Evolutionary conservation across 2,329 filamentous ascomycete genomes (phyloP), one percentile per base, ranked within the genome.

Genomic region (Fusarium sp.): DNA sequence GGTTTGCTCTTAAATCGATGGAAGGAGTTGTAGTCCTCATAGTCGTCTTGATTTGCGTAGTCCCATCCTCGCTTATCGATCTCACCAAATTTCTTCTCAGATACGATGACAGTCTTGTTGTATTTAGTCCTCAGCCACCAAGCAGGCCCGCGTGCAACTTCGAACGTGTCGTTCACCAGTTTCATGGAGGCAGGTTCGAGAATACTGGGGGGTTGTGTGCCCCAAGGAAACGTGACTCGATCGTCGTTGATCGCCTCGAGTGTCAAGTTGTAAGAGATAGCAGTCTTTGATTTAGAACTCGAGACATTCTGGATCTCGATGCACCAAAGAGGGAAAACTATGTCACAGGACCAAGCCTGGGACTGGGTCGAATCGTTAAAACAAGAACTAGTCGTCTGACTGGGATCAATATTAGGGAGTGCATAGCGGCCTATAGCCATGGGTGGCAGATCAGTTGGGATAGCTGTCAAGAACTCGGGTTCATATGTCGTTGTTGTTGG

Each of bases 311-410:
- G 62, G 15, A 87, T 73, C 2, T 76, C 73, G 74, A 86, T 73
- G 2, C 76, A 73, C 46, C 82, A 80, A 40, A 79, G 75, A 6
- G 76, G 75, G 41, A 78, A 77, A 2, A 45, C 76, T 28, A 89
- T 78, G 11, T 84, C 79, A 71, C 89, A 91, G 56, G 80, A 84
- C 89, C 89, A 91, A 1, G 88, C 84, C 45, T 79, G 73, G n/a
- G 79, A 76, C 65, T 88, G 82, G 1, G 73, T 78, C 1, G 81
- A 77, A 53, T 88, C 80, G 29, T 79, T 79, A 58, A 91, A 79
- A 70, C 89, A 91, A 0, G 80, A 78, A 36, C 78, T 81, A 13
- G 85, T 82, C 3, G 78, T 77, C 50, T 80, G 78, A 50, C 79
- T 80, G 4, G 81, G 76, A 41, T 80, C 76, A 5, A 87, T 75